phyloP scores from a whole-genome alignment of 2,329 filamentous ascomycete species.

The Alternaria viburni region DNA sequence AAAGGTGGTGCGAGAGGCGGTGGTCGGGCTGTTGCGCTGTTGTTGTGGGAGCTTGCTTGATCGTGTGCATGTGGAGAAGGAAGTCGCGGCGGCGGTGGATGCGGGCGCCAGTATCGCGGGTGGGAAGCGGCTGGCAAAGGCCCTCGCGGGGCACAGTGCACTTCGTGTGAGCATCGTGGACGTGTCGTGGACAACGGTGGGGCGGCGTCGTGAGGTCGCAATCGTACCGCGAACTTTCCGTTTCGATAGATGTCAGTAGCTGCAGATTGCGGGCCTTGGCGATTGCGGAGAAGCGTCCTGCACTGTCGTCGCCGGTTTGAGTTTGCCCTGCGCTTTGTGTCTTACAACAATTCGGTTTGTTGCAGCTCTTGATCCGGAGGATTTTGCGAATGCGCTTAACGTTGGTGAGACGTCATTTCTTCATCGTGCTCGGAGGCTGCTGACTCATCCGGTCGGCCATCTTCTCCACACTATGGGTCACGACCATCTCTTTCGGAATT shows the following conservation, averaged over 20 bases:
- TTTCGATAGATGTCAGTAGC: constrained; percentile 5
- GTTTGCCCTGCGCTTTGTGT: neutral
- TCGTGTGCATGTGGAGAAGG: constrained; percentile 39
- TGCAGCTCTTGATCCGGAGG: neutral
- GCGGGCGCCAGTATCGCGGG: constrained; percentile 34
- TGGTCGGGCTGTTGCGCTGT: constrained; percentile 18
- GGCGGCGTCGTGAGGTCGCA: constrained; percentile 5
- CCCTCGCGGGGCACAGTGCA: constrained; percentile 39
- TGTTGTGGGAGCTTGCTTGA: constrained; percentile 28
- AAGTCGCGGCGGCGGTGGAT: constrained; percentile 24
- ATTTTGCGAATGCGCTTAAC: neutral
- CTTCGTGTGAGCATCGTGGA: constrained; percentile 40
- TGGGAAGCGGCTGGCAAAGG: constrained; percentile 36
- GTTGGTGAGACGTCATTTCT: constrained; percentile 6
- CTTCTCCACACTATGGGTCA: neutral
- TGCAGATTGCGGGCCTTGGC: constrained; percentile 10
- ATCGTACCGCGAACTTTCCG: constrained; percentile 9
- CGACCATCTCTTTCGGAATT: neutral
- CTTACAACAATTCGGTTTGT: neutral
- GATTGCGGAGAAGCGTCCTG: constrained; percentile 1
- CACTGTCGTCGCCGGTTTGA: neutral
- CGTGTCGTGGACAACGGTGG: neutral
- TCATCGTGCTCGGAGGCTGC: neutral
- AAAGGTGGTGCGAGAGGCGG: constrained; percentile 12
- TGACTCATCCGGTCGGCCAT: constrained; percentile 1